Evolutionary conservation across 176 grass and related monocot genomes (phyloP), one percentile per base, ranked within the genome.

Genomic region (Rhynchospora breviuscula): DNA sequence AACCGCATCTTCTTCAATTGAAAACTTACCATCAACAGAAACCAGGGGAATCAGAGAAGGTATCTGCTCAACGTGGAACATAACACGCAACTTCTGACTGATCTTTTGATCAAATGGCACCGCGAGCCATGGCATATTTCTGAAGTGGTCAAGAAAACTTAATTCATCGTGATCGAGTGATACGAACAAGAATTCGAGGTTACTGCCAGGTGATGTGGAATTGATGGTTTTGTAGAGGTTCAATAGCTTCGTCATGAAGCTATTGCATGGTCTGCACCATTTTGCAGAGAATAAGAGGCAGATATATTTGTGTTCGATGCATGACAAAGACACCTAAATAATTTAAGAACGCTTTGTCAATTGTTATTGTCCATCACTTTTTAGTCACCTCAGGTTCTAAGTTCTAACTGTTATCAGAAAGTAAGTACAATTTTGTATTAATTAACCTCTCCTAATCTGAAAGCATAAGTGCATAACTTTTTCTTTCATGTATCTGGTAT

Each of bases 271-370:
- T 64, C 79, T 59, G 57, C 79, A 91, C 89, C 89, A 91, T 15
- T 88, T 81, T 65, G 86, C 89, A 19, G 89, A 88, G 86, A 88
- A 91, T 84, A 88, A 75, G 76, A 91, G 80, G 64, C 84, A 88
- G 53, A 15, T 69, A 44, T 14, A 86, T 87, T 86, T 91, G 49
- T 75, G 86, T 66, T 91, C 57, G 18, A 88, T 75, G 84, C 84
- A 84, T 12, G 89, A 80, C 26, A 91, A 44, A 31, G 84, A 84
- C 68, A 88, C 65, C 62, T 66, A 0, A 19, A 84, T 63, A 48
- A 68, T 18, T 79, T 59, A 25, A 67, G 18, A 64, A 85, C 33
- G 3, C 17, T 59, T 26, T 71, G 59, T 11, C 15, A 81, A n/a
- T 33, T 3, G 13, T 71, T 1, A 8, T 62, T 59, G 53, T 45